Percentiles rank a stretch among this genome's conserved stretches.
Evolutionary conservation across 1,139 yeast genomes (phyloP).

Genomic region (Protomyces inouyei): DNA sequence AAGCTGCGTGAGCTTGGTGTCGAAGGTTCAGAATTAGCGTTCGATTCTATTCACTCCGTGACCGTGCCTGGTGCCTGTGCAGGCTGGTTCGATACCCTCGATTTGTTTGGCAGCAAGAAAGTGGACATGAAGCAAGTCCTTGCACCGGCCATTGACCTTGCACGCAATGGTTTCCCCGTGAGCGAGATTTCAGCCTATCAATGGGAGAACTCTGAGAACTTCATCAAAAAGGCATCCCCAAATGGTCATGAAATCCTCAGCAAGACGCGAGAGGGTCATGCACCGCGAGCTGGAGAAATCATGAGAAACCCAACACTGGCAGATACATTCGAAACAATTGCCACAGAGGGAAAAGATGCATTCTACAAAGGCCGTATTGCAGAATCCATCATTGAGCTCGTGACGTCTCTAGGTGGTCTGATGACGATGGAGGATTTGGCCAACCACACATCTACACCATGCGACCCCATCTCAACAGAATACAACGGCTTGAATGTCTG

Average conservation of each 20-base stretch:
- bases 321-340: slow-evolving; percentile 50
- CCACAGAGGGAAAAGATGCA: slow-evolving; percentile 56
- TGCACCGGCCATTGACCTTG: slow-evolving; percentile 63
- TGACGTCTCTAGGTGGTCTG: slow-evolving; percentile 53
- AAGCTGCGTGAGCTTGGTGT: slow-evolving; percentile 46
- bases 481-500: slow-evolving; percentile 48
- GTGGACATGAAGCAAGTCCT: slow-evolving; percentile 54
- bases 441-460: slow-evolving; percentile 54
- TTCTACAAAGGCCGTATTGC: slow-evolving; percentile 69
- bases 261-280: slow-evolving; percentile 38
- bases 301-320: slow-evolving; percentile 55
- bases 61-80: slow-evolving; percentile 77
- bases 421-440: slow-evolving; percentile 54
- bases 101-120: slow-evolving; percentile 68
- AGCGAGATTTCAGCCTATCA: slow-evolving; percentile 54
- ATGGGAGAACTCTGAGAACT: slow-evolving; percentile 47
- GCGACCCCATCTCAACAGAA: slow-evolving; percentile 56
- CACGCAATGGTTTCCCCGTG: slow-evolving; percentile 63
- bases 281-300: slow-evolving; percentile 61
- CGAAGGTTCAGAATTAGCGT: slow-evolving; percentile 44
- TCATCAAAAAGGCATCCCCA: slow-evolving; percentile 41
- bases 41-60: slow-evolving; percentile 53
- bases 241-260: slow-evolving; percentile 44
- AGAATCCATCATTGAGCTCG: slow-evolving; percentile 55
- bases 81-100: slow-evolving; percentile 67